Evolutionary conservation across 148 eudicot genomes (phyloP), one percentile per base, ranked within the genome.

Genomic region (Nyssa sinensis): DNA sequence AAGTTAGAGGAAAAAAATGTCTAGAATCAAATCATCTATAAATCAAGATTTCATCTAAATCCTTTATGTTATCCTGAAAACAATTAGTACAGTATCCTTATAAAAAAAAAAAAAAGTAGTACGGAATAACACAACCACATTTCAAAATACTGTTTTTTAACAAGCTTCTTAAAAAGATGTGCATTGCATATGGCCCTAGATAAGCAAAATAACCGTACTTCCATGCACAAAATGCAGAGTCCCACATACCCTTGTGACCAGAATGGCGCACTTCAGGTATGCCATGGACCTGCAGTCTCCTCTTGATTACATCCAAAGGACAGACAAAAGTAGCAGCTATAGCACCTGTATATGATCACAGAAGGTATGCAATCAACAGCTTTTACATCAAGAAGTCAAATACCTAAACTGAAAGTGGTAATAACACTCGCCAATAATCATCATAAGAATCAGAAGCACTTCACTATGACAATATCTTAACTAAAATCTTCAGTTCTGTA

Each of bases 291-390:
- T 94, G 98, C 69, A 94, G 80, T 66, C 98, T 88, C 28, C 97
- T 94, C 86, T 94, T 94, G 37, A 94, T 87, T 32, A 94, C 97
- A 83, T 94, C 98, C 74, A 94, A 86, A 13, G 98, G 98, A 71
- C 97, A 91, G 61, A 94, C 82, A 69, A 87, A 70, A 33, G 97
- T 94, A 25, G 98, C 98, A 68, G 98, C 94, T 66, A 94, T 90
- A 55, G 91, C 89, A 84, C 98, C 98, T 94, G 73, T 73, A 74
- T 9, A 70, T n/a, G 57, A 51, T n/a, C 58, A 28, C 62, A 33
- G 16, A n/a, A 35, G 16, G n/a, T 31, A n/a, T n/a, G n/a, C n/a
- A n/a, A n/a, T n/a, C n/a, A 25, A 71, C 65, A 30, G 34, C 55
- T 23, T n/a, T 27, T 3, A 55, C 17, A n/a, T 30, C 53, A n/a